A percentile compares a stretch with the other conserved stretches of the same genome.
phyloP scores from a whole-genome alignment of 768 basidiomycete genomes.

The Leccinum aurantiacum region DNA sequence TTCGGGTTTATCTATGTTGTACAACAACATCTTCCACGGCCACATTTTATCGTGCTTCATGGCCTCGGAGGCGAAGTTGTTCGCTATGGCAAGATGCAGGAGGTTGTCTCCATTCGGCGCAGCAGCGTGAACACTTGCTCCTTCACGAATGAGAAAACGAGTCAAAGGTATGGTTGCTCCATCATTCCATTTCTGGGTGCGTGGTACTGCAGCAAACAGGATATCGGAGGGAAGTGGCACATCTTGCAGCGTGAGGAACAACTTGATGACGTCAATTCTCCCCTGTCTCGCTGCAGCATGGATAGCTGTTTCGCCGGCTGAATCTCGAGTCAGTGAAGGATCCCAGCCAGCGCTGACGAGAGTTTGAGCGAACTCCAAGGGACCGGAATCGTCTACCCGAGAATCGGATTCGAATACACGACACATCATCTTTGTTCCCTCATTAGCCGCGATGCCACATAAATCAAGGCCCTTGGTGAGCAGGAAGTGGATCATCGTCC shows the following conservation, averaged over 20 bases:
- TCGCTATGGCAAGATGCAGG: neutral
- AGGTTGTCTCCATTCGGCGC: neutral
- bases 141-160: slow-evolving; percentile 1
- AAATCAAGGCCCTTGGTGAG: neutral
- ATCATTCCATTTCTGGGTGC: no score
- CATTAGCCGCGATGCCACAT: neutral
- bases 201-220: neutral
- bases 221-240: neutral
- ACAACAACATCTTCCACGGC: no score
- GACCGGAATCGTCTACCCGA: no score
- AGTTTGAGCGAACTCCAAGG: neutral
- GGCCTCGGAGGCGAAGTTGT: neutral
- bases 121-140: neutral
- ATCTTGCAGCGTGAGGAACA: neutral
- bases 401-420: neutral
- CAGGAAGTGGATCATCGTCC: neutral
- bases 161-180: neutral
- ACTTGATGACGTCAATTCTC: neutral
- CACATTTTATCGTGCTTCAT: neutral
- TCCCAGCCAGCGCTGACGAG: neutral
- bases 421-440: neutral
- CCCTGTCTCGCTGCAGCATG: neutral
- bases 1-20: no score
- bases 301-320: neutral
- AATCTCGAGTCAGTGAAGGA: neutral